Conservation (phyloP, 2,329 filamentous ascomycete species). For the Alternaria ethzedia region DNA sequence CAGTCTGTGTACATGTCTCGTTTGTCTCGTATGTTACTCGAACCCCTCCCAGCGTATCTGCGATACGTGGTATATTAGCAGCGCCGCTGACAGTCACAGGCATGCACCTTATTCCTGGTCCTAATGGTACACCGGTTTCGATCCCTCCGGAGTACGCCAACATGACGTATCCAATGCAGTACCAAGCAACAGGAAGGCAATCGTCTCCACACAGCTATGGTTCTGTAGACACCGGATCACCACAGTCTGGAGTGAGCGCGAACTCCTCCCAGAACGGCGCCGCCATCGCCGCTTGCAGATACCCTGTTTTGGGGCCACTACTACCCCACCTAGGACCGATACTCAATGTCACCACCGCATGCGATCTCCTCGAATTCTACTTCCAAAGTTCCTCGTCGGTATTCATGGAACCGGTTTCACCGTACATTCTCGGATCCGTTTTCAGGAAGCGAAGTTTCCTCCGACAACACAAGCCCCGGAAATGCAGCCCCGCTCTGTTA, state of each 20-base stretch:
- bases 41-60: not conserved
- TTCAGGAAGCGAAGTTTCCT: slow-evolving; percentile 89
- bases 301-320: slow-evolving; percentile 84
- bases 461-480: slow-evolving; percentile 79
- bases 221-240: slow-evolving; percentile 45
- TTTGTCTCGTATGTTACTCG: not conserved
- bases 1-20: not conserved
- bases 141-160: slow-evolving; percentile 40
- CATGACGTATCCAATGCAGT: slow-evolving; percentile 43
- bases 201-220: slow-evolving; percentile 45
- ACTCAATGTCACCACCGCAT: slow-evolving; percentile 79
- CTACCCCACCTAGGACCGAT: slow-evolving; percentile 81
- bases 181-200: slow-evolving; percentile 34
- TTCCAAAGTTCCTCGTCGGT: slow-evolving; percentile 88
- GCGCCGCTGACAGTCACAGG: slow-evolving; percentile 15
- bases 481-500: slow-evolving; percentile 82
- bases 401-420: slow-evolving; percentile 86
- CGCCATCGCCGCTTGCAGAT: slow-evolving; percentile 57
- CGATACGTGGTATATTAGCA: not conserved
- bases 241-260: slow-evolving; percentile 43
- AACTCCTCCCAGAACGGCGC: slow-evolving; percentile 42
- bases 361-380: slow-evolving; percentile 88
- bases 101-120: slow-evolving; percentile 42
- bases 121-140: slow-evolving; percentile 33
- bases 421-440: slow-evolving; percentile 86